Base-by-base conservation (phyloP, 1,284 basidiomycete species). In the Coniophora puteana region DNA sequence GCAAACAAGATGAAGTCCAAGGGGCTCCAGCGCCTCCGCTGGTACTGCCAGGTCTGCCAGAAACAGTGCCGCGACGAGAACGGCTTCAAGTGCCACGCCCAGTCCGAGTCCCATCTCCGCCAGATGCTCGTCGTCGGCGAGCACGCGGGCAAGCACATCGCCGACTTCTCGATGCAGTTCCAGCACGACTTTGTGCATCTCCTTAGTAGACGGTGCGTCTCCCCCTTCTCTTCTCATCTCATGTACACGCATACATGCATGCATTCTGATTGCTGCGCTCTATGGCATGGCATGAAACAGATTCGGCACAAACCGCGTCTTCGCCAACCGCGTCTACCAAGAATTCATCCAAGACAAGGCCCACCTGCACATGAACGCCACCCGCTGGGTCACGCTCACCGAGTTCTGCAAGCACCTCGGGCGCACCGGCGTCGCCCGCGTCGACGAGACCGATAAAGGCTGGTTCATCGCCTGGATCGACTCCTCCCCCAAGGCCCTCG, bases 401-500 rank as follows among this genome's bases (percentile, higher is more conserved):
- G 95, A 96, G 57, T 99, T 99, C 54, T 74, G 83, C 55, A 93
- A 95, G 64, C 82, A 94, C 55, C 75, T 99, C 22, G 94, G 96
- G 3, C 76, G 93, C 33, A 74, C 78, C 6, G 95, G 96, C 26
- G 74, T 97, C 36, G 90, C 86, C 4, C 79, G 89, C 50, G 96
- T 97, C 17, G 95, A 99, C 59, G 95, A 99, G 67, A 96, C 92
- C 36, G 95, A 98, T 66, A 93, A 97, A 67, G 95, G 94, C 3
- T 93, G 92, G 83, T 98, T 92, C 65, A 78, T 99, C 51, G 81
- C 85, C 29, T 99, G 96, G 95, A 89, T 99, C 46, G 96, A 99
- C 63, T 97, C 79, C 61, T 89, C 87, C 42, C 94, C 96, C 2
- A 90, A 92, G 53, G 93, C 96, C 4, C 72, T 98, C 23, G 89